Evolutionary conservation across 305 asterid species (phyloP).

Genomic region (Rubia peregrina): DNA sequence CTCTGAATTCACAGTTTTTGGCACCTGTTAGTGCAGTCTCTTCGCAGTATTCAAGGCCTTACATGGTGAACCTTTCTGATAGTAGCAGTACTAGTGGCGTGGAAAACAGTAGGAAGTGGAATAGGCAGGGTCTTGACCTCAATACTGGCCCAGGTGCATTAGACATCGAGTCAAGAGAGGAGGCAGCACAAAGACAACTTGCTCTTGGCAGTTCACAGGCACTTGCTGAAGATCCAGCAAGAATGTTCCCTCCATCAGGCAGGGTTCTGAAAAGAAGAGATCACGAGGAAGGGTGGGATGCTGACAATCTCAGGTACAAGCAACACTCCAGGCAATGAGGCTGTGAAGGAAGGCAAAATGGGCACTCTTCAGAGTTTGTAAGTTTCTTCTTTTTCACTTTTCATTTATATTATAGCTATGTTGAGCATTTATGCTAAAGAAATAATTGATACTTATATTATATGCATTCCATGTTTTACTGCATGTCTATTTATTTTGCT

Average conservation of each 20-base stretch:
- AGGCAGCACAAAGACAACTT: conserved; percentile 49
- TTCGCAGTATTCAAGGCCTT: conserved; percentile 70
- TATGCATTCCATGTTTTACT: not conserved
- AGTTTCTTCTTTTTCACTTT: not conserved
- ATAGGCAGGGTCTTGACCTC: conserved; percentile 74
- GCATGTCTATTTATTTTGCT: not conserved
- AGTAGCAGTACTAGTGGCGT: conserved; percentile 32
- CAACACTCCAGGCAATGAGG: conserved; percentile 70
- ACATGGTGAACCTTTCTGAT: conserved; percentile 46
- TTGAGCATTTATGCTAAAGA: not conserved
- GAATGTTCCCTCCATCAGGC: conserved; percentile 44
- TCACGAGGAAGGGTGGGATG: conserved; percentile 71
- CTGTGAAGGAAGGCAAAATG: conserved; percentile 4
- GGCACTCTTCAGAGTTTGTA: conserved; percentile 7
- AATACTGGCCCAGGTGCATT: conserved; percentile 77
- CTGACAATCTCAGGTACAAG: conserved; percentile 61
- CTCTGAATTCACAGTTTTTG: conserved; percentile 50
- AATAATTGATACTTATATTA: not conserved
- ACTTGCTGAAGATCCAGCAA: conserved; percentile 56
- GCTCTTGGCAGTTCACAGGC: conserved; percentile 55
- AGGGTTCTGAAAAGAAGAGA: conserved; percentile 60
- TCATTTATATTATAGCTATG: not conserved
- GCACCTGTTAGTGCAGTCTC: conserved; percentile 51
- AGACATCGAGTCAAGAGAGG: conserved; percentile 58
- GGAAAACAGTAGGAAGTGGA: conserved; percentile 65